phyloP scores from a whole-genome alignment of 768 basidiomycete genomes.

The Termitomyces heimii region DNA sequence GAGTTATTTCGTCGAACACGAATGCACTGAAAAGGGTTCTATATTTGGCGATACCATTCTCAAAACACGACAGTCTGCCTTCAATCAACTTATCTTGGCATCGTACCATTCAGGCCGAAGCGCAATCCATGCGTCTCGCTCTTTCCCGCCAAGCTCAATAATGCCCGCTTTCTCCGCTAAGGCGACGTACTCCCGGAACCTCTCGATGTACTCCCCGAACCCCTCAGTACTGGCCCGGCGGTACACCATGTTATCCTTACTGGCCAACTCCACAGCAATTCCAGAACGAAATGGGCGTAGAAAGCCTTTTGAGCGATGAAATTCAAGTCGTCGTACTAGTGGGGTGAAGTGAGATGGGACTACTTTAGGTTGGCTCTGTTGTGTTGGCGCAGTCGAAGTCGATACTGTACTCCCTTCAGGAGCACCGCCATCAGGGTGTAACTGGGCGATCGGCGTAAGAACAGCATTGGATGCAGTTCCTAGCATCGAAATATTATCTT shows the following conservation, averaged over 20 bases:
- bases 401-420: background rate
- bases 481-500: background rate
- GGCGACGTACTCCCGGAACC: conserved; percentile 32
- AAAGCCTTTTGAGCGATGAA: conserved; percentile 24
- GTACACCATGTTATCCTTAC: conserved; percentile 24
- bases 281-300: conserved; percentile 29
- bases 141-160: conserved; percentile 33
- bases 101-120: conserved; percentile 25
- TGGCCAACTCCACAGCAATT: conserved; percentile 26
- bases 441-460: background rate
- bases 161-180: conserved; percentile 33
- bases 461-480: background rate
- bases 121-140: conserved; percentile 31
- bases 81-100: conserved; percentile 7
- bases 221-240: conserved; percentile 30
- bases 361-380: conserved; percentile 3
- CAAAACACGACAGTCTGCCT: background rate
- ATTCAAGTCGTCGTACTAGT: conserved; percentile 28
- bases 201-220: no score
- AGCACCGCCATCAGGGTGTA: background rate
- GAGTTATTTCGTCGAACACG: background rate
- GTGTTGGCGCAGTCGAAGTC: background rate
- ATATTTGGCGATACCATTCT: background rate
- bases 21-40: background rate
- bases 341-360: conserved; percentile 23